Evolutionary conservation across 805 yeast species (phyloP), one percentile per base, ranked within the genome.

Genomic region (Wilhelminamyces savonicus): DNA sequence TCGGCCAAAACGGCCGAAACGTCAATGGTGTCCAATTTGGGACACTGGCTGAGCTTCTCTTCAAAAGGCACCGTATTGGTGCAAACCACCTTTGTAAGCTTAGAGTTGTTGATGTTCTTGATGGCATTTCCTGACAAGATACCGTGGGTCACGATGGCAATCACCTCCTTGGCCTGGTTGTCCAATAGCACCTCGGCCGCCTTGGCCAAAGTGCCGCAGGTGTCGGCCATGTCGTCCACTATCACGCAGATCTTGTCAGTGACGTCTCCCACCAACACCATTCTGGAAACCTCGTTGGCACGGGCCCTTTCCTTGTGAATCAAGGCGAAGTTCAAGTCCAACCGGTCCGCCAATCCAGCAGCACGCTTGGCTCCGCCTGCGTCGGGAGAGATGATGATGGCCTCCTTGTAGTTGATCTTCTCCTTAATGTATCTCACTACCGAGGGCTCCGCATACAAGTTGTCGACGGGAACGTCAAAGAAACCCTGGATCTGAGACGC

Each of bases 281-380:
- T 90, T 45, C 83, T 71, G 12, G 92, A 79, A 8, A 90, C 95
- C 61, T 90, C 97, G 52, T 90, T 90, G 28, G 97, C 97, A 50
- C 82, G 76, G 28, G 85, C 90, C 52, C 98, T 76, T 64, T 90
- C 98, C 56, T 90, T 90, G 63, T 90, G 98, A 47, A 90, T 92
- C 53, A 90, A 74, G 1, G 98, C 97, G 61, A 90, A 90, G 54
- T 82, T 86, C 44, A 90, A 71, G 48, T 92, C 97, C 41, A 92
- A 67, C 46, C 82, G 76, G 50, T 90, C 97, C 10, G 97, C 97
- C 29, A 90, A 65, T 4, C 88, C 78, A 2, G 97, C 97, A 16
- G 88, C 98, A 43, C 98, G 74, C 59, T 90, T 90, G 31, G 97
- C 97, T 36, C 98, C 98, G 46, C 98, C 98, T 3, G 98, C 98